Evolutionary conservation across 2,329 filamentous ascomycete genomes (phyloP).

Genomic region (Penicillium crustosum): DNA sequence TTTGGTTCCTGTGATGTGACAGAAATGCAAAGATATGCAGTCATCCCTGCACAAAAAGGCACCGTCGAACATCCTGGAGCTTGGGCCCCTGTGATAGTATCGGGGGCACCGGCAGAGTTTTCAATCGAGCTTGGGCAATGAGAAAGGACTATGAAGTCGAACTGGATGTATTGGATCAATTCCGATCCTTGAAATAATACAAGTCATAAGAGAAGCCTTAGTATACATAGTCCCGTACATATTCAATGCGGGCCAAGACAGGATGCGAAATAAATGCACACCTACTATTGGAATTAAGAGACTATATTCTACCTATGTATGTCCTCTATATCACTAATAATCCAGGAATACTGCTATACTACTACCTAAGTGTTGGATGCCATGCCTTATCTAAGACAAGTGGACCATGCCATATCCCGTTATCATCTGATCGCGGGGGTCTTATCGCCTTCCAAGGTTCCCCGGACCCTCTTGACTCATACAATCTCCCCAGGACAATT

Average conservation of each 20-base stretch:
- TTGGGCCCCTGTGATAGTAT: conserved; percentile 16
- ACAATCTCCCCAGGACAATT: background rate
- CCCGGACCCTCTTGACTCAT: conserved; percentile 8
- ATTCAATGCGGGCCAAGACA: background rate
- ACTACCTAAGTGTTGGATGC: background rate
- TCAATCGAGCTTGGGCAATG: conserved; percentile 17
- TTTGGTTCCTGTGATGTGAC: conserved; percentile 23
- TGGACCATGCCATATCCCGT: background rate
- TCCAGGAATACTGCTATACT: background rate
- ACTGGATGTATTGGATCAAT: conserved; percentile 9
- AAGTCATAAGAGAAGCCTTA: background rate
- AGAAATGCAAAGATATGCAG: conserved; percentile 8
- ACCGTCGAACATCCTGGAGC: conserved; percentile 8
- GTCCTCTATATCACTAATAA: background rate
- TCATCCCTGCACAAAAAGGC: conserved; percentile 7
- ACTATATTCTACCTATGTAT: background rate
- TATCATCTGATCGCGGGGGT: conserved; percentile 21
- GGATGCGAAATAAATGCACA: background rate
- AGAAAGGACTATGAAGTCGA: background rate
- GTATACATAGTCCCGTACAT: background rate
- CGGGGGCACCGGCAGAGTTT: conserved; percentile 9
- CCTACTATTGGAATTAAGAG: background rate
- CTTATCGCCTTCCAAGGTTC: conserved; percentile 8
- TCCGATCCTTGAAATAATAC: background rate
- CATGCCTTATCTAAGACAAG: background rate